Conservation (phyloP, 768 basidiomycete species). For the Mycena rosella region DNA sequence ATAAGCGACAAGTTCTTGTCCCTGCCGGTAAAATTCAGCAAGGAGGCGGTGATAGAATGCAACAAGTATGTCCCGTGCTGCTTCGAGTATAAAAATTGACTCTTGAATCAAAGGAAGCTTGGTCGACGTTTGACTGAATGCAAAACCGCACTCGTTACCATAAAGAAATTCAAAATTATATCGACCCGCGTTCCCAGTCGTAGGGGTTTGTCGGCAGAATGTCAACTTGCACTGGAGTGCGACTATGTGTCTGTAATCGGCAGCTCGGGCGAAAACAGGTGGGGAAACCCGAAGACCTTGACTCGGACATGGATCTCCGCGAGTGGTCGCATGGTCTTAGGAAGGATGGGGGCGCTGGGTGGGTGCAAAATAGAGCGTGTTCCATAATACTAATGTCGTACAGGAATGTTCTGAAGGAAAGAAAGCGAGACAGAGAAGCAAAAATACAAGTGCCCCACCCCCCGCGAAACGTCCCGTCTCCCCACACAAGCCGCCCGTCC, state of each 20-base stretch:
- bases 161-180: conserved; percentile 64
- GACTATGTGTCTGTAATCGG: conserved; percentile 57
- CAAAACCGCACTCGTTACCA: conserved; percentile 59
- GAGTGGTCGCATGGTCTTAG: conserved; percentile 71
- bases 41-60: conserved; percentile 62
- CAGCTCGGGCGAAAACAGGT: conserved; percentile 57
- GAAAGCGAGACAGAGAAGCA: conserved; percentile 49
- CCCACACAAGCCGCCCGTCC: conserved; percentile 10
- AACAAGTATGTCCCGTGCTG: conserved; percentile 44
- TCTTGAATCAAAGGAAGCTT: conserved; percentile 36
- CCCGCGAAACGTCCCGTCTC: conserved; percentile 12
- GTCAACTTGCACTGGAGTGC: conserved; percentile 69
- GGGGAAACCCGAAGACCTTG: conserved; percentile 66
- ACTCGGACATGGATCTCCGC: conserved; percentile 54
- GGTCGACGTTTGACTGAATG: conserved; percentile 57
- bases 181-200: conserved; percentile 65
- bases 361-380: conserved; percentile 41
- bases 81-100: conserved; percentile 9
- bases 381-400: conserved; percentile 1
- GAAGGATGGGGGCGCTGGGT: conserved; percentile 73
- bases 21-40: conserved; percentile 68
- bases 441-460: conserved; percentile 7
- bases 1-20: conserved; percentile 68
- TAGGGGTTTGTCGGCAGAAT: conserved; percentile 53
- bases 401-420: conserved; percentile 62